phyloP scores from a whole-genome alignment of 192 early-diverging fungal species.

The Mycoemilia scoparia region DNA sequence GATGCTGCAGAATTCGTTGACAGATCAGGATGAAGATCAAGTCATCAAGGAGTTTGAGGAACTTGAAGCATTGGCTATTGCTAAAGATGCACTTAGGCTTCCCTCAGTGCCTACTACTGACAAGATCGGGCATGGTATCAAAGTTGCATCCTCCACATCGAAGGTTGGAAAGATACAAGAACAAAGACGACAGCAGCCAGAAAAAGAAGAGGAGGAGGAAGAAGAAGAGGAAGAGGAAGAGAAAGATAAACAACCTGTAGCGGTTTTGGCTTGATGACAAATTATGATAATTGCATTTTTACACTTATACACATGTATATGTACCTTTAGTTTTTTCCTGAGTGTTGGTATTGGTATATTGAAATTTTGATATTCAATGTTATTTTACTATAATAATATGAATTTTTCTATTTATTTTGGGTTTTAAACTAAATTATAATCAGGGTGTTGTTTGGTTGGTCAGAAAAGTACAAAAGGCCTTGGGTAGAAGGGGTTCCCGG shows the following conservation, averaged over 20 bases:
- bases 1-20: slow-evolving; percentile 49
- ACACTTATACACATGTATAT: too few species aligned
- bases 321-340: too few species aligned
- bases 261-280: not conserved
- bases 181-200: not conserved
- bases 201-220: not conserved
- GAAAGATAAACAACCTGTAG: not conserved
- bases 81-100: slow-evolving; percentile 7
- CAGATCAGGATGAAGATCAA: slow-evolving; percentile 71
- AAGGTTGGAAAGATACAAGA: slow-evolving; percentile 3
- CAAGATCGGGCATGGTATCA: not conserved
- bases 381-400: too few species aligned
- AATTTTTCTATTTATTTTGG: too few species aligned
- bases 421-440: too few species aligned
- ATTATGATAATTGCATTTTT: too few species aligned
- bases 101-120: slow-evolving; percentile 11
- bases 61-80: slow-evolving; percentile 28
- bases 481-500: too few species aligned
- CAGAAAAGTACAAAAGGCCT: too few species aligned
- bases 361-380: too few species aligned
- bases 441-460: too few species aligned
- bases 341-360: too few species aligned
- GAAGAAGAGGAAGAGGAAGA: slow-evolving; percentile 8
- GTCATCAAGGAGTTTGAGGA: slow-evolving; percentile 63
- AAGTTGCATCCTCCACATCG: not conserved